Evolutionary conservation across 1,284 basidiomycete genomes (phyloP).

Genomic region (Boletus sp.): DNA sequence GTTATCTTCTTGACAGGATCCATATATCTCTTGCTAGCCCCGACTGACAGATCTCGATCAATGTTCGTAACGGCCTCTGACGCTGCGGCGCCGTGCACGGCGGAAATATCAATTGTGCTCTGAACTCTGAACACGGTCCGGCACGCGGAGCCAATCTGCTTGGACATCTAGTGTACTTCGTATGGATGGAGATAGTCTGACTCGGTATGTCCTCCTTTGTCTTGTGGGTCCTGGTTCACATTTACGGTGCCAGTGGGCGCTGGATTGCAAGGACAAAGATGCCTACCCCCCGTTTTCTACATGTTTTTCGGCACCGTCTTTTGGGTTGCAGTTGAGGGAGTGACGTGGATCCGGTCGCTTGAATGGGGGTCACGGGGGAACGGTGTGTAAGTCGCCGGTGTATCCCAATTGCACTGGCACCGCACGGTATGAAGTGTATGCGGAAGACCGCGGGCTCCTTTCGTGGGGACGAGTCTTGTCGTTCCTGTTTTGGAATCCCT

Average conservation of each 20-base stretch:
- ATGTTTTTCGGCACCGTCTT: background rate
- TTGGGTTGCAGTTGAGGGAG: background rate
- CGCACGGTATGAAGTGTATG: background rate
- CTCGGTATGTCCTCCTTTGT: slow-evolving; percentile 4
- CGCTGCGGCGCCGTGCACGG: slow-evolving; percentile 10
- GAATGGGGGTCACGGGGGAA: background rate
- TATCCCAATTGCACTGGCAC: background rate
- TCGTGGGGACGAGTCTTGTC: slow-evolving; percentile 7
- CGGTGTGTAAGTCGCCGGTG: slow-evolving; percentile 2
- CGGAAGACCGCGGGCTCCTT: slow-evolving; percentile 1
- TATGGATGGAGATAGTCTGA: background rate
- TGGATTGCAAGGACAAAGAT: background rate
- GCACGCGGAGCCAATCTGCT: background rate
- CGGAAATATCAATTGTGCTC: slow-evolving; percentile 3
- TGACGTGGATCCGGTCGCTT: background rate
- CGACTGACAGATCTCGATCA: slow-evolving; percentile 13
- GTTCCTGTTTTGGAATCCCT: slow-evolving; percentile 5
- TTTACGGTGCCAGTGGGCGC: background rate
- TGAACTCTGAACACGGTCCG: background rate
- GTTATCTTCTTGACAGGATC: slow-evolving; percentile 2
- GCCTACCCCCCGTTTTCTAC: background rate
- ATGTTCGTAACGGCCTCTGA: slow-evolving; percentile 2
- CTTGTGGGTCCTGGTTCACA: background rate
- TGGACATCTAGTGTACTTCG: background rate
- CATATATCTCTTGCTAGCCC: background rate